Conservation (phyloP, 176 grass and related monocot genomes). For the Musa acuminata region DNA sequence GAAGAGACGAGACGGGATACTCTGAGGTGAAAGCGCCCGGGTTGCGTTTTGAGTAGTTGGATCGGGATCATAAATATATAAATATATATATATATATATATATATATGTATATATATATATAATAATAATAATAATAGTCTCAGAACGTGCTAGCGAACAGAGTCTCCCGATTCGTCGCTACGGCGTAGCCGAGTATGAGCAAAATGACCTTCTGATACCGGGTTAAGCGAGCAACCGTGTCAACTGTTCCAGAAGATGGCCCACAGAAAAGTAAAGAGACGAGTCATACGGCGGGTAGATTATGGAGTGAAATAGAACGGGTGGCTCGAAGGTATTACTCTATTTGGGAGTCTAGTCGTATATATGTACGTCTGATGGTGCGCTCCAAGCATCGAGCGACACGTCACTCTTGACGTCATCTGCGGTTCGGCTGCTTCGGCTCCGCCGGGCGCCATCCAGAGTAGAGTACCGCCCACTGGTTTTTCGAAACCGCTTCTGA, state of each 20-base stretch:
- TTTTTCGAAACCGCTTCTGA: neutral
- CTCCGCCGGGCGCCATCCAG: neutral
- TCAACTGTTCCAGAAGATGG: neutral
- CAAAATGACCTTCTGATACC: neutral
- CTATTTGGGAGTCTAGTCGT: neutral
- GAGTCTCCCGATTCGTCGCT: neutral
- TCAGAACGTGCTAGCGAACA: neutral
- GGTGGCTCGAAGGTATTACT: neutral
- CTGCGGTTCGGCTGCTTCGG: neutral
- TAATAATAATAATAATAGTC: neutral
- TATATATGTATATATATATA: no score
- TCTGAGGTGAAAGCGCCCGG: neutral
- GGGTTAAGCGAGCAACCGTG: no score
- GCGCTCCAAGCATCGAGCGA: neutral
- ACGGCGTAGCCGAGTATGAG: neutral
- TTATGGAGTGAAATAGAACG: accelerated
- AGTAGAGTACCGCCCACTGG: neutral
- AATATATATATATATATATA: neutral
- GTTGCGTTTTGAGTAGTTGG: neutral
- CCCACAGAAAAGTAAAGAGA: neutral
- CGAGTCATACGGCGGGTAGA: neutral
- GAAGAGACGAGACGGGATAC: neutral
- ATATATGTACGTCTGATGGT: neutral
- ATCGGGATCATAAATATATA: neutral
- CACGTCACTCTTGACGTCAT: neutral